Percentiles rank a stretch among this genome's conserved stretches.
Conservation (phyloP, 345 rosid species). For the Hibiscus mutabilis region DNA sequence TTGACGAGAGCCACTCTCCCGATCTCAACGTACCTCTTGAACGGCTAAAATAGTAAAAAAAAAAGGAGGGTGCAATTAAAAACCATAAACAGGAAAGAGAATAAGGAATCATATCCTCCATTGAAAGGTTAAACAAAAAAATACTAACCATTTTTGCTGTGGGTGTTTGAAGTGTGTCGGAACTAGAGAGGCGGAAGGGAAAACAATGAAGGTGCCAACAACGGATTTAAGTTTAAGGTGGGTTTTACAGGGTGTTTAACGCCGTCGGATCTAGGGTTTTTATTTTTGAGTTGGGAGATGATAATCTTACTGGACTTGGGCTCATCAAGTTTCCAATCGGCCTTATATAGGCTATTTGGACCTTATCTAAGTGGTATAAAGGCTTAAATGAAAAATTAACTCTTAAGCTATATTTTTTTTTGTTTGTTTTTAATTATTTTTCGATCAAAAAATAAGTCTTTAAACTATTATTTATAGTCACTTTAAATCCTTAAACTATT, state of each 20-base stretch:
- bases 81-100: not conserved
- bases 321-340: not conserved
- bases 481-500: too few species aligned
- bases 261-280: slow-evolving; percentile 24
- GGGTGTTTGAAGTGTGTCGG: not conserved
- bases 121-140: not conserved
- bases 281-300: not conserved
- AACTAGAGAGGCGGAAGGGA: not conserved
- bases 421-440: too few species aligned
- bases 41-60: slow-evolving; percentile 34
- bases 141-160: slow-evolving; percentile 29
- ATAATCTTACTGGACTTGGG: not conserved
- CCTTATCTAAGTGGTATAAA: too few species aligned
- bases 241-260: not conserved
- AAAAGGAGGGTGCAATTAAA: not conserved
- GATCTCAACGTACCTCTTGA: slow-evolving; percentile 90
- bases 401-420: too few species aligned
- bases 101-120: not conserved
- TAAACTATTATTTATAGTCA: too few species aligned
- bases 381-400: too few species aligned
- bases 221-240: slow-evolving; percentile 20
- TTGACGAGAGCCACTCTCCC: slow-evolving; percentile 86
- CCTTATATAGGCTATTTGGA: not conserved
- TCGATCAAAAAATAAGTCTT: too few species aligned
- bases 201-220: not conserved